These are phyloP conservation scores for Nothomitra cinnamomea DNA, from an alignment of 2,329 filamentous ascomycete species.

Conservation along the genomic window DNA sequence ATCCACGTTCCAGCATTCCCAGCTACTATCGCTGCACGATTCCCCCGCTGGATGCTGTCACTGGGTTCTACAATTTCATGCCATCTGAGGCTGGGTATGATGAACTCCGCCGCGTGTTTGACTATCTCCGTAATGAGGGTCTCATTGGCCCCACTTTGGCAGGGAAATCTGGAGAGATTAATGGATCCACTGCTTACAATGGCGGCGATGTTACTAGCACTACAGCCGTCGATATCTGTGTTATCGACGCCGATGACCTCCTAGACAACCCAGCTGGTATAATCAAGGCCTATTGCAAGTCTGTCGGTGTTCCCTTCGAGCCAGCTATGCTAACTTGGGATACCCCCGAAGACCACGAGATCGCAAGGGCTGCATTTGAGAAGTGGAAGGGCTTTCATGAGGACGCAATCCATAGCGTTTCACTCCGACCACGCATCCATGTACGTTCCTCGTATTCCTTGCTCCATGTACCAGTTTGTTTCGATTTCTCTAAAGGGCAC, in stretches of 20 bases:
- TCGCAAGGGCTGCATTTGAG: slow-evolving; percentile 63
- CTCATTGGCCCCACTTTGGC: slow-evolving; percentile 54
- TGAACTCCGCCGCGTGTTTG: slow-evolving; percentile 74
- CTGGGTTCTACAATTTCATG: slow-evolving; percentile 76
- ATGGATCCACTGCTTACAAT: slow-evolving; percentile 4
- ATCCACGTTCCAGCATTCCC: slow-evolving; percentile 80
- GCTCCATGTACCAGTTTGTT: not conserved
- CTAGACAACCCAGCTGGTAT: slow-evolving; percentile 66
- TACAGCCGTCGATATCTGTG: slow-evolving; percentile 46
- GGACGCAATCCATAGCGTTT: slow-evolving; percentile 72
- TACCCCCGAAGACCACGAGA: slow-evolving; percentile 49
- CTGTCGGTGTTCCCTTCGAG: slow-evolving; percentile 59
- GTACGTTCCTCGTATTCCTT: not conserved
- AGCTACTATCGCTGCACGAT: slow-evolving; percentile 91
- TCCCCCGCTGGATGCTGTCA: slow-evolving; percentile 65
- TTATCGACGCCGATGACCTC: slow-evolving; percentile 87
- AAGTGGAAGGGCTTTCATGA: slow-evolving; percentile 98
- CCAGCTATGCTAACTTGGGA: slow-evolving; percentile 75
- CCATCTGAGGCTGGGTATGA: slow-evolving; percentile 78
- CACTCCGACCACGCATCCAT: slow-evolving; percentile 39
- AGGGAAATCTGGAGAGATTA: slow-evolving; percentile 17
- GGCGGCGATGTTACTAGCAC: not conserved
- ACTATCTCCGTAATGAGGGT: slow-evolving; percentile 55
- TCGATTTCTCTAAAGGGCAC: slow-evolving; percentile 4
- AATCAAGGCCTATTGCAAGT: slow-evolving; percentile 64